Evolutionary conservation across 805 yeast species (phyloP), one percentile per base, ranked within the genome.

Genomic region (Ascoidea asiatica): DNA sequence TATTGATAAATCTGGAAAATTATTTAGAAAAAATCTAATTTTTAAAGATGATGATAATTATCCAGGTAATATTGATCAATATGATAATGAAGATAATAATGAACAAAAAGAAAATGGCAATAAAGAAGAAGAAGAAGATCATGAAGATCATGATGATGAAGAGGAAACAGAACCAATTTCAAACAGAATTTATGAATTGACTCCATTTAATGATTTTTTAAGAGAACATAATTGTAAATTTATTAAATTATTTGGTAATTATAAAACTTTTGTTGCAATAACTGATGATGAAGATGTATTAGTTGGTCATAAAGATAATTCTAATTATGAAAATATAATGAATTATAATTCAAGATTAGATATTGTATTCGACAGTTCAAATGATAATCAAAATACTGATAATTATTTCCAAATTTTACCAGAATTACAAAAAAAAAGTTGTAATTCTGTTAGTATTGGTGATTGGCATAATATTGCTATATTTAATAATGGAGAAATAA

Each of bases 401-500:
- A 29, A 29, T 29, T 29, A 11, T 3, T 73, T 75, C 0, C 41
- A 45, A 1, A 46, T 67, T 1, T 48, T 67, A 8, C 56, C 60
- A 1, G 74, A 70, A 40, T 51, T 75, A 13, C 78, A 75, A 50
- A 59, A 69, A 5, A 65, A 57, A 20, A 66, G 67, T 1, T 68
- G 81, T 23, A 66, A 75, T 5, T 70, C 79, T 2, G 62, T 82
- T 1, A 77, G 74, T 0, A 72, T 78, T 43, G 94, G 90, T 1
- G 92, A 84, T 56, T 77, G 81, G 53, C 94, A 84, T 55, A 66
- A 57, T 23, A 53, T 83, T 40, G 90, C 85, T 0, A 60, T 83
- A n/a, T 65, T 77, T 3, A 63, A 64, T 40, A 62, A 65, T 17
- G 92, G 92, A 0, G 65, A 71, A 2, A 49, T 81, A 17, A 67